Base-by-base conservation (phyloP, 495 filamentous ascomycete genomes). In the Aspergillus haitiensis region DNA sequence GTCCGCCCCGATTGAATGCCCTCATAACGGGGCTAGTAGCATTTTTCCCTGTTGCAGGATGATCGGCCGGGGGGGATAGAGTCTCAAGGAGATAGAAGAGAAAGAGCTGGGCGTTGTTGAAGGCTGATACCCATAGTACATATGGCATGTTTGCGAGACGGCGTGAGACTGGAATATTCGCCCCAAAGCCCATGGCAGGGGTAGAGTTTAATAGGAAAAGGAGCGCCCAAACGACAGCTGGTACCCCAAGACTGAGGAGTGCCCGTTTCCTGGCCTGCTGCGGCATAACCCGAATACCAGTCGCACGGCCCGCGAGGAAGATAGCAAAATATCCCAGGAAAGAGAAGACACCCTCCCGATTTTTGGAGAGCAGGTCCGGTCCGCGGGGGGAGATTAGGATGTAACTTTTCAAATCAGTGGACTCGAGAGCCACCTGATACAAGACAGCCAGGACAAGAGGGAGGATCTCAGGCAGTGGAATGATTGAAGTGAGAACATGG, bases 271-370 rank as follows among this genome's bases (percentile, higher is more conserved):
- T 73, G 33, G 70, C 72, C 34, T 77, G 72, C 49, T 75, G 67
- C 0, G 90, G 89, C 11, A 98, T 83, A 37, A 92, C 82, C 40
- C 87, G 81, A 73, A 89, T 86, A 40, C 94, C 94, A 32, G 85
- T 80, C 36, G 88, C 88, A 69, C 94, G 92, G 6, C 94, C 94
- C 3, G 91, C 86, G 12, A 98, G 80, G 72, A 97, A 99, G 50
- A 99, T 97, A 13, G 95, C 89, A 15, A 99, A 81, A 71, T 98
- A 99, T 2, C 94, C 94, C 37, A 86, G 72, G 73, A 98, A 97
- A 16, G 92, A 96, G 72, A 92, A 96, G 37, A 98, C 79, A 1
- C 94, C 94, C 69, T 99, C 94, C 16, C 93, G 83, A 71, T 98
- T 98, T 77, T 92, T 87, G 0, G 90, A 92, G 0, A 99, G 65